Evolutionary conservation across 2,329 filamentous ascomycete genomes (phyloP), one percentile per base, ranked within the genome.

Genomic region (Delphinella strobiligena): DNA sequence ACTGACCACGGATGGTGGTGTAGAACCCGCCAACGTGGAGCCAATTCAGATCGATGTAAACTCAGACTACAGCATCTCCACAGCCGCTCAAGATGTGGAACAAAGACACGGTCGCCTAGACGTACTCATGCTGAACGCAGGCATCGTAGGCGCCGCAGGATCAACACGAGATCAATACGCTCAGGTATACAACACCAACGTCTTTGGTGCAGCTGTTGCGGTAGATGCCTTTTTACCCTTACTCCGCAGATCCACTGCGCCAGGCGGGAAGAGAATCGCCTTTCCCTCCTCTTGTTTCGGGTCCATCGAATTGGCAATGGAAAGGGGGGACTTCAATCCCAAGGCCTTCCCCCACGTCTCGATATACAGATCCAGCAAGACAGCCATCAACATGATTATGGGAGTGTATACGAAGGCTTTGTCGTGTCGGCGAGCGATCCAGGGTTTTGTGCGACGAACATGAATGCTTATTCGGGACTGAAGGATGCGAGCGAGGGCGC

Each of bases 31-130:
- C 3, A 53, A 51, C 5, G 51, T 63, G 24, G 58, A 63, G 29
- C 45, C 61, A 1, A 45, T 68, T 4, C 51, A 57, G 19, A 59
- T 71, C 12, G 66, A 71, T 47, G 49, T 69, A 5, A 58, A 54
- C 19, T 56, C 54, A 22, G 63, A 69, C 40, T 53, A 55, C 4
- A 62, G 63, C 29, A 64, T 71, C 47, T 43, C 46, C 4, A 43
- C 50, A 3, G 63, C 63, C 5, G 61, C 55, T 5, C 41, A 50
- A 4, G 40, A 45, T 1, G 55, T 62, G 1, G 49, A 51, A 36
- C 16, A 49, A 12, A 44, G 49, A 9, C 39, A 53, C 45, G 49
- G 50, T 16, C 49, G 43, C 3, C 43, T 65, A 3, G 60, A 65
- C 41, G 45, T 64, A 32, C 38, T 63, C 2, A 48, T 63, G 34